Evolutionary conservation across 2,329 filamentous ascomycete genomes (phyloP).

Genomic region (Fusarium equiseti): DNA sequence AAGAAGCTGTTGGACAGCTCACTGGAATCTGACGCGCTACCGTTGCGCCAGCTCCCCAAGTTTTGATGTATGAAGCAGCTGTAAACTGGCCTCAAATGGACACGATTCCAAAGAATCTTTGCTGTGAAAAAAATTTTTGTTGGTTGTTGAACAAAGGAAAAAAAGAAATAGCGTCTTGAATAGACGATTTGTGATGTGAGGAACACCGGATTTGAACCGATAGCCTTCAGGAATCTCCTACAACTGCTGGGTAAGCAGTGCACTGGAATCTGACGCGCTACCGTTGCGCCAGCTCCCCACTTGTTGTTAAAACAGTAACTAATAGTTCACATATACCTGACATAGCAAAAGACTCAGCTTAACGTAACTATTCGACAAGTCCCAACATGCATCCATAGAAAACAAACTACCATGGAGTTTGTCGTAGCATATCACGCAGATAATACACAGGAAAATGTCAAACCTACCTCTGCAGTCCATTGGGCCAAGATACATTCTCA

Average conservation of each 20-base stretch:
- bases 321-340: not conserved
- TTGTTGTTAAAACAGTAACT: not conserved
- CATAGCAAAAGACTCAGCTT: too few species aligned
- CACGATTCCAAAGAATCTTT: not conserved
- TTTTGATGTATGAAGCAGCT: not conserved
- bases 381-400: not conserved
- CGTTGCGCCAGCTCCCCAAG: slow-evolving; percentile 13
- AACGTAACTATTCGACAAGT: not conserved
- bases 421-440: not conserved
- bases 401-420: too few species aligned
- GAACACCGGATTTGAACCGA: slow-evolving; percentile 36
- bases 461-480: too few species aligned
- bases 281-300: slow-evolving; percentile 27
- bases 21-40: slow-evolving; percentile 12
- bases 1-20: not conserved
- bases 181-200: not conserved
- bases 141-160: not conserved
- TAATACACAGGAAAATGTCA: not conserved
- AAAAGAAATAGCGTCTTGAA: not conserved
- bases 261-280: slow-evolving; percentile 28
- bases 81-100: not conserved
- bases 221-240: slow-evolving; percentile 30
- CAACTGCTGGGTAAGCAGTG: not conserved
- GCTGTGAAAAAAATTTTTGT: not conserved
- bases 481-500: not conserved